Evolutionary conservation across 805 yeast species (phyloP), one percentile per base, ranked within the genome.

Genomic region (Candida ponderosae): DNA sequence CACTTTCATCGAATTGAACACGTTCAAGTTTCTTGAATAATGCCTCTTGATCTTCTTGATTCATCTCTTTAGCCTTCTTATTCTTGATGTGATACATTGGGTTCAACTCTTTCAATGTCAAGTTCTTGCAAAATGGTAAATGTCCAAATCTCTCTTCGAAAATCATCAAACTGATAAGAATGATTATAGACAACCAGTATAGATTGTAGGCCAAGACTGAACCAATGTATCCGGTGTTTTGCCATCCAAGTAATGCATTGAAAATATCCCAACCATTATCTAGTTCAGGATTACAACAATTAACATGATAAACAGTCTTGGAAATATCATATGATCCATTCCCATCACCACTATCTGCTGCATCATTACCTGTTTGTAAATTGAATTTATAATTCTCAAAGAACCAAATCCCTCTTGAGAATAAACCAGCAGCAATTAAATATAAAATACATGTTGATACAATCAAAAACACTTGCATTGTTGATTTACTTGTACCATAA

Each of bases 191-290:
- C 37, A 89, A 50, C 98, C 98, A 90, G 70, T 90, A 90, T 44
- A 81, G 46, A 65, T 87, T 88, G 70, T 90, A 90, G 34, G 89
- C 76, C 37, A 90, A 65, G 41, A 90, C 89, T 5, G 96, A 86
- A 40, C 97, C 96, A 57, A 85, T 74, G 47, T 95, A 87, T 41
- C 96, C 97, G 37, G 95, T 76, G 65, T 90, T 90, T 67, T 88
- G 96, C 98, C 98, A 90, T 44, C 97, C 98, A 45, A 90, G 68
- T 40, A 90, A 62, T 20, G 97, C 86, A 56, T 90, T 90, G 73
- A 90, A 90, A 43, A 90, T 79, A 74, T 88, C 96, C 97, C 97
- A 90, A 66, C 97, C 97, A 50, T 81, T 79, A 63, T 82, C 90
- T 41, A 72, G 68, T 61, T 82, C 89, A 32, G 97, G 97, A 63